Percentiles rank a stretch among this genome's conserved stretches.
These are phyloP conservation scores for Rhododendron kiyosumense DNA, from an alignment of 148 eudicot genomes.

Conservation along the genomic window DNA sequence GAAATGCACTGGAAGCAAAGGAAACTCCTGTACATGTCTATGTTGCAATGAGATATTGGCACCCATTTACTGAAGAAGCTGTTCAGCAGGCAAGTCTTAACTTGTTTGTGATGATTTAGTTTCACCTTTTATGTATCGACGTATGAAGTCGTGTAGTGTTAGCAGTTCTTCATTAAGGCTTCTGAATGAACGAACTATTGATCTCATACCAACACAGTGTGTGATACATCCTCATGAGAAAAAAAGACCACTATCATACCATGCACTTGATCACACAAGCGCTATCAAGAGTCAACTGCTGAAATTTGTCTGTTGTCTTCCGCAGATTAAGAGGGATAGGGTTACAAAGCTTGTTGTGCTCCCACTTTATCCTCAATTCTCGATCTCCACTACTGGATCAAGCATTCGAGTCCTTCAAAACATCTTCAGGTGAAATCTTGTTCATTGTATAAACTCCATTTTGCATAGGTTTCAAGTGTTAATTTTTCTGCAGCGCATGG, in stretches of 20 bases:
- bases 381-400: slow-evolving; percentile 94
- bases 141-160: neutral
- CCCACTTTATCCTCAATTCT: slow-evolving; percentile 90
- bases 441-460: neutral
- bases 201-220: neutral
- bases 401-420: slow-evolving; percentile 77
- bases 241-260: neutral
- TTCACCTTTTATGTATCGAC: neutral
- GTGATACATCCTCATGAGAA: neutral
- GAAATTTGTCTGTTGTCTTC: slow-evolving; percentile 9
- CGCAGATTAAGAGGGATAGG: slow-evolving; percentile 77
- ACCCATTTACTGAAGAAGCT: slow-evolving; percentile 97
- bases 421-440: slow-evolving; percentile 55
- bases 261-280: neutral
- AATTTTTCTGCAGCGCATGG: neutral
- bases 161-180: neutral
- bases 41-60: slow-evolving; percentile 98
- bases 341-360: slow-evolving; percentile 78
- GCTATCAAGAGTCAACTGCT: neutral
- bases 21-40: slow-evolving; percentile 65
- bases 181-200: neutral
- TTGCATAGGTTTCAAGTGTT: neutral
- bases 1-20: slow-evolving; percentile 63
- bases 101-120: neutral
- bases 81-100: slow-evolving; percentile 57